Conservation (phyloP, 352 stramenopile genomes). For the Bremia lactucae region DNA sequence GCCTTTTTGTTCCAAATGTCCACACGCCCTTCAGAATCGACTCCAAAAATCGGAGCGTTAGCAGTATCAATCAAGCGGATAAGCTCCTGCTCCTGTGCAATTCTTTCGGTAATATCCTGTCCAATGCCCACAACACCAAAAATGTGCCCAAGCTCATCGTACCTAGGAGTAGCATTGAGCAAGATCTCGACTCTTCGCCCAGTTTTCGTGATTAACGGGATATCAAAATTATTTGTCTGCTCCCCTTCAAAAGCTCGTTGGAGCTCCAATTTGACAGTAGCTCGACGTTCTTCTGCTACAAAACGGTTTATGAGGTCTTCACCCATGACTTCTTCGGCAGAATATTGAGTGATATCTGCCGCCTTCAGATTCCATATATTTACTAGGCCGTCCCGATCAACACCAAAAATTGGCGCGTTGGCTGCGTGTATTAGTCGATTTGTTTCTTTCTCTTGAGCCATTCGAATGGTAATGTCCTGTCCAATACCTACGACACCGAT, state of each 20-base stretch:
- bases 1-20: slow-evolving; percentile 55
- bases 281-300: slow-evolving; percentile 17
- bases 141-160: slow-evolving; percentile 34
- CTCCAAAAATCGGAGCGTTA: slow-evolving; percentile 54
- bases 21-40: slow-evolving; percentile 35
- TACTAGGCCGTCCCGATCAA: slow-evolving; percentile 32
- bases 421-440: slow-evolving; percentile 27
- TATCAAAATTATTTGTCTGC: slow-evolving; percentile 46
- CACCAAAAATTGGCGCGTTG: slow-evolving; percentile 29
- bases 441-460: slow-evolving; percentile 13
- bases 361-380: slow-evolving; percentile 65
- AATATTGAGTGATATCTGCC: slow-evolving; percentile 70
- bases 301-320: slow-evolving; percentile 38
- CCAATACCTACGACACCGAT: slow-evolving; percentile 18
- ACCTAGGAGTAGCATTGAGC: slow-evolving; percentile 37
- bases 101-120: slow-evolving; percentile 45
- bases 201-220: slow-evolving; percentile 38
- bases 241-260: slow-evolving; percentile 30
- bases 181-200: slow-evolving; percentile 12
- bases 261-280: slow-evolving; percentile 7
- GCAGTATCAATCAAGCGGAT: slow-evolving; percentile 50
- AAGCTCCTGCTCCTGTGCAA: slow-evolving; percentile 55
- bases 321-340: slow-evolving; percentile 38
- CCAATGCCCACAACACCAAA: slow-evolving; percentile 41
- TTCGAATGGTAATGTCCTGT: slow-evolving; percentile 13